phyloP scores from a whole-genome alignment of 1,139 yeast genomes.

The Protomyces gravidus region DNA sequence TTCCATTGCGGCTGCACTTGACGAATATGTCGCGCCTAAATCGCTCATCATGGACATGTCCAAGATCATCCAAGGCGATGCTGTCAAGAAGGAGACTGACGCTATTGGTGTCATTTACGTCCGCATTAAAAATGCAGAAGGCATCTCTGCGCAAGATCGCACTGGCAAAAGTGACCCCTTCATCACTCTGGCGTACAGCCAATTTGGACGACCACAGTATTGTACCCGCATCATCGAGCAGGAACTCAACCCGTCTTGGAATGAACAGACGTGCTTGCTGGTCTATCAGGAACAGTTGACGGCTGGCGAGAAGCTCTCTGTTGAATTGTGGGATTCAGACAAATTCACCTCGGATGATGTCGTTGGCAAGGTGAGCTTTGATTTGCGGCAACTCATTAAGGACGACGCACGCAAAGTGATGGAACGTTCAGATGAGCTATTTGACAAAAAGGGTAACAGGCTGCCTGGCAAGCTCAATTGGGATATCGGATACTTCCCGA shows the following conservation, averaged over 20 bases:
- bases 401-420: constrained; percentile 13
- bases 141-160: constrained; percentile 28
- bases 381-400: constrained; percentile 21
- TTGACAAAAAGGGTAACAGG: constrained; percentile 15
- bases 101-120: constrained; percentile 27
- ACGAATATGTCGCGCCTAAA: constrained; percentile 30
- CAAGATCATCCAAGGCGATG: constrained; percentile 29
- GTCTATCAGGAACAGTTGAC: constrained; percentile 29
- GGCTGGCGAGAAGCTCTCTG: constrained; percentile 28
- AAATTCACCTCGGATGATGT: constrained; percentile 26
- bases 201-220: constrained; percentile 28
- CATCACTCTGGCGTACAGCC: constrained; percentile 26
- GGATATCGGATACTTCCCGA: constrained; percentile 27
- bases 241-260: constrained; percentile 28
- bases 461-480: constrained; percentile 28
- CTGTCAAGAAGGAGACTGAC: constrained; percentile 29
- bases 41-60: constrained; percentile 29
- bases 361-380: constrained; percentile 27
- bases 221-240: constrained; percentile 30
- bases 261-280: constrained; percentile 26
- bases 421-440: constrained; percentile 17
- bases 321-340: constrained; percentile 30
- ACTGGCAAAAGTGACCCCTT: constrained; percentile 28
- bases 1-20: constrained; percentile 29
- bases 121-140: constrained; percentile 27